Base-by-base conservation (phyloP, 2,329 filamentous ascomycete genomes). In the Monilinia aucupariae region DNA sequence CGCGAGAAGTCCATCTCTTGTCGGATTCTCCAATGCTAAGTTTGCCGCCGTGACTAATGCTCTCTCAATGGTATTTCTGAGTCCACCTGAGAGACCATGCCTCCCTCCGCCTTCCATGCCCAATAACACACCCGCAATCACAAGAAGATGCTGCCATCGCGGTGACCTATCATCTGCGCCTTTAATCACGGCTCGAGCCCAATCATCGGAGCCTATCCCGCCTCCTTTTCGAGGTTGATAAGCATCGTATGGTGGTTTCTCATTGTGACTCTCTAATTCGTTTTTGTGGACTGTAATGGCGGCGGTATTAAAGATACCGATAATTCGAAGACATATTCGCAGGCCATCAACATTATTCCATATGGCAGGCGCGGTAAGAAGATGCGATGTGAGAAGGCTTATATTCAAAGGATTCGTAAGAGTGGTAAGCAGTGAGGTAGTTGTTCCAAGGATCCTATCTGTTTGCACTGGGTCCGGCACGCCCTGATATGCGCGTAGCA, bases 81-180 rank as follows among this genome's bases (percentile, higher is more conserved):
- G 77, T 56, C 77, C 75, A 22, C 75, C 75, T 0, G 83, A 79
- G 20, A 86, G 69, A 80, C 65, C 87, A 64, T 81, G 78, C 61
- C 84, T 74, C 53, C 84, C 80, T 68, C 82, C 79, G 0, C 79
- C 76, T 64, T 83, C 83, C 65, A 87, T 85, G 4, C 85, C 86
- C 74, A 64, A 76, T 45, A 88, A 77, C 60, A 89, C 72, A 43
- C 87, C 87, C 0, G 81, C 83, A 3, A 90, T 79, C 0, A 87
- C 77, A 15, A 90, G 75, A 27, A 85, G 69, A 76, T 90, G 88
- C 70, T 86, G 83, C 86, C 87, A 90, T 73, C 86, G 77, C 84
- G 74, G 85, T 69, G 85, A 83, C 81, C 85, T 87, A 12, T 76
- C 75, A 67, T 77, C 75, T 8, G 75, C 70, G 12, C 76, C 76